Evolutionary conservation across 2,329 filamentous ascomycete species (phyloP), one percentile per base, ranked within the genome.

Genomic region (Colletotrichum sp.): DNA sequence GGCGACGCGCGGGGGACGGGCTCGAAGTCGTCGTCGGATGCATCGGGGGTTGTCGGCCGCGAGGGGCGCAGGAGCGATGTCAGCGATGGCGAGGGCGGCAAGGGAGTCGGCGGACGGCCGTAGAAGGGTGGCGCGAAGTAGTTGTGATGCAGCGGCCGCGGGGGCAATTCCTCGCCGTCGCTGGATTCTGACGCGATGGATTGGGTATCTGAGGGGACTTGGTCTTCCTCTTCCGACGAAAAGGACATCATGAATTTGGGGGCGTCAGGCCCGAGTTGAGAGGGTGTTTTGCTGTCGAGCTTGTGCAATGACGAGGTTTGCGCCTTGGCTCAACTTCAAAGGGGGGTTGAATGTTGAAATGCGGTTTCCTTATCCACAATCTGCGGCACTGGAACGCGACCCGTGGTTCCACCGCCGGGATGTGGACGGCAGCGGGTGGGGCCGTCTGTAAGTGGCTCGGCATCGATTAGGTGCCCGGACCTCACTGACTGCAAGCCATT

Each of bases 11-110:
- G 94, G 8, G 96, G 95, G 21, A 98, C 92, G 3, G 91, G 93
- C 80, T 93, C 89, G 49, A 94, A 91, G 80, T 99, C 96, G 79
- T 96, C 94, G 85, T 98, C 96, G 1, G 95, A 98, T 52, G 93
- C 95, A 82, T 98, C 96, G 16, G 97, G 96, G 0, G 96, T 99
- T 3, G 95, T 98, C 1, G 96, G 96, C n/a, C 96, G 91, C 30
- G 95, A 98, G 5, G 95, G 95, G 2, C 96, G 94, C 9, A 99
- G 91, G 24, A 99, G 92, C 15, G 96, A 98, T 0, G 96, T 99
- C 79, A 99, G 87, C 2, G 95, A 98, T 0, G 97, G 97, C 1
- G 96, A 98, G 0, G 96, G 96, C 1, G 97, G 97, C 1, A 99
- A 89, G 5, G 97, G 96, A 3, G 96, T 98, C 0, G 97, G 97